Percentiles rank a stretch among this genome's conserved stretches.
phyloP scores from a whole-genome alignment of 305 asterid genomes.

The Coffea humblotiana region DNA sequence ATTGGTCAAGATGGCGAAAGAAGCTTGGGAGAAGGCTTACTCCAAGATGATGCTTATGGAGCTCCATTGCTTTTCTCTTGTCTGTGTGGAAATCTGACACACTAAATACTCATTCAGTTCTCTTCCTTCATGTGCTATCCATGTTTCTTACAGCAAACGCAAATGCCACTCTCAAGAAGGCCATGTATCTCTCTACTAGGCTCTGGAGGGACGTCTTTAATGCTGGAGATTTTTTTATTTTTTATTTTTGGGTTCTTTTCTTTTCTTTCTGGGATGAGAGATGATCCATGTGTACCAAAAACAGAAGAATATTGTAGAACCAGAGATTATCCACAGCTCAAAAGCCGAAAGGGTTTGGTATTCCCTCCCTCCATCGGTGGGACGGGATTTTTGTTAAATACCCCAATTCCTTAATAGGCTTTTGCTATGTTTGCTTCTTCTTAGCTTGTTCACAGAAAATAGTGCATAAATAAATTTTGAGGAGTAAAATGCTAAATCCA shows the following conservation, averaged over 20 bases:
- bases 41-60: constrained; percentile 41
- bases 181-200: not conserved
- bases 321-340: not conserved
- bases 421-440: no score
- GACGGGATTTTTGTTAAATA: no score
- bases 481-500: no score
- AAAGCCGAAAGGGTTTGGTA: no score
- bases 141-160: not conserved
- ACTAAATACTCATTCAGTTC: constrained; percentile 20
- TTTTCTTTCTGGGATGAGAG: not conserved
- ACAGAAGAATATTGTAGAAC: not conserved
- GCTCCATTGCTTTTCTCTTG: constrained; percentile 51
- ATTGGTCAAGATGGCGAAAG: constrained; percentile 16
- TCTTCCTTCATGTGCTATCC: not conserved
- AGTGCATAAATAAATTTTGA: no score
- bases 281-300: not conserved
- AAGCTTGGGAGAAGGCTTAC: constrained; percentile 32
- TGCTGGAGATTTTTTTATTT: no score
- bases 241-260: not conserved
- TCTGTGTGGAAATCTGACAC: constrained; percentile 52
- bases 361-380: no score
- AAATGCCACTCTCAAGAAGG: not conserved
- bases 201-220: not conserved
- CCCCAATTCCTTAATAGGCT: no score
- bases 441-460: no score